Evolutionary conservation across 1,284 basidiomycete genomes (phyloP).

Genomic region (Pseudozyma thailandica): DNA sequence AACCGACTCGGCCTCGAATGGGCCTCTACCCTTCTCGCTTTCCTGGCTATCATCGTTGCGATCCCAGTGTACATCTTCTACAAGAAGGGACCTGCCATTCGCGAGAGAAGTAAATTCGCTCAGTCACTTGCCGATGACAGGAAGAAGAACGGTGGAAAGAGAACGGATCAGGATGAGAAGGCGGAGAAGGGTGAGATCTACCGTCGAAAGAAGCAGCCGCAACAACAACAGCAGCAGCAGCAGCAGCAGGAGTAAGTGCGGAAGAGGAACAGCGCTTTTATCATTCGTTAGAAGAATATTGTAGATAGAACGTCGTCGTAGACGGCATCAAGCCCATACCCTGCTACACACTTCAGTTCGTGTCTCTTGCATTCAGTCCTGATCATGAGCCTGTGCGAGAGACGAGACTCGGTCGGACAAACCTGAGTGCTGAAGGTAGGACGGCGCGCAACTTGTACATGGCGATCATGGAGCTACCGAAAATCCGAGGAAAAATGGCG

Average conservation of each 20-base stretch:
- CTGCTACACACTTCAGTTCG: too few species aligned
- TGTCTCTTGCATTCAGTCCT: too few species aligned
- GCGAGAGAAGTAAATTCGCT: conserved; percentile 69
- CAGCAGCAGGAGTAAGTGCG: neutral
- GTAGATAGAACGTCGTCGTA: conserved; percentile 6
- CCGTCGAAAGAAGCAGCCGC: conserved; percentile 2
- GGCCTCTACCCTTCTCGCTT: conserved; percentile 69
- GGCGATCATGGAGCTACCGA: too few species aligned
- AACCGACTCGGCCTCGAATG: conserved; percentile 66
- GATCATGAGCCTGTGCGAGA: too few species aligned
- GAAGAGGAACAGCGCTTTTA: too few species aligned
- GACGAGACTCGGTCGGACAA: too few species aligned
- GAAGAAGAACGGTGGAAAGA: conserved; percentile 50
- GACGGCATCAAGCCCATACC: too few species aligned
- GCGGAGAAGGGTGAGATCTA: conserved; percentile 25
- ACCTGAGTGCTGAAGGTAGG: too few species aligned
- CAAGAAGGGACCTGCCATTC: conserved; percentile 68
- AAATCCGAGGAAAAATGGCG: too few species aligned
- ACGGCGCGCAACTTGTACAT: too few species aligned
- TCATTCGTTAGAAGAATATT: too few species aligned
- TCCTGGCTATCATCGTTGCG: conserved; percentile 68
- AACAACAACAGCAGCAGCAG: conserved; percentile 15
- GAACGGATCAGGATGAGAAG: conserved; percentile 37
- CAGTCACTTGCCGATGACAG: conserved; percentile 66
- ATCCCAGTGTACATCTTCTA: conserved; percentile 70